Evolutionary conservation across 371 early-diverging fungal species (phyloP).

Genomic region (Syncephalis fuscata): DNA sequence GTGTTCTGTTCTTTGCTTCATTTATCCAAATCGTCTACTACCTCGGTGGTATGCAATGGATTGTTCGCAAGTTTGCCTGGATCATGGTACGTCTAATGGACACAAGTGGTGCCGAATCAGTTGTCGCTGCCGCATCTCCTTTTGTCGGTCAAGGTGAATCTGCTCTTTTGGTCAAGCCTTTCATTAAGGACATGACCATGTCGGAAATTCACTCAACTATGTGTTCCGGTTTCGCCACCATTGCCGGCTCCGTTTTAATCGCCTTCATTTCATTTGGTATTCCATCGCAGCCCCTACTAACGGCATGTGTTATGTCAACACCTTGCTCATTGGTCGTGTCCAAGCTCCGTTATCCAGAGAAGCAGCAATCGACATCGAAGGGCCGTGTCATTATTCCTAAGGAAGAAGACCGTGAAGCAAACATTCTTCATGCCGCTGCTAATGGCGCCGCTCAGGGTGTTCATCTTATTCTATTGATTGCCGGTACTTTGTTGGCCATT

Average conservation of each 20-base stretch:
- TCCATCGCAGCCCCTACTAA: conserved; percentile 43
- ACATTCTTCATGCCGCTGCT: conserved; percentile 68
- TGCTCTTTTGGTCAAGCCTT: conserved; percentile 66
- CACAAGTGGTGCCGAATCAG: conserved; percentile 74
- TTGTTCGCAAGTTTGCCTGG: conserved; percentile 48
- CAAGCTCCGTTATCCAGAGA: conserved; percentile 76
- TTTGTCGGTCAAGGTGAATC: conserved; percentile 76
- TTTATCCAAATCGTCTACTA: conserved; percentile 75
- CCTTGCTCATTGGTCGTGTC: conserved; percentile 75
- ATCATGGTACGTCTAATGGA: conserved; percentile 51
- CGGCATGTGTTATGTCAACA: conserved; percentile 85
- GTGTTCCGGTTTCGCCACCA: conserved; percentile 85
- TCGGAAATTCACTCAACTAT: conserved; percentile 79
- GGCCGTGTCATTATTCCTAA: conserved; percentile 40
- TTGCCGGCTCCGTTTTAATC: conserved; percentile 80
- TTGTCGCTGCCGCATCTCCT: conserved; percentile 75
- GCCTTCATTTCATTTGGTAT: conserved; percentile 54
- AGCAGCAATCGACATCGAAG: conserved; percentile 54
- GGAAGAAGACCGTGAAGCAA: conserved; percentile 41
- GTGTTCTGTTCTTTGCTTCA: conserved; percentile 75
- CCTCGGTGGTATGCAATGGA: conserved; percentile 69
- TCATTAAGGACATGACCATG: conserved; percentile 65
- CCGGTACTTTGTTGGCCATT: conserved; percentile 58
- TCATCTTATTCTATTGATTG: conserved; percentile 52
- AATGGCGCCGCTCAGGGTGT: conserved; percentile 79